Conservation (phyloP, 2,329 filamentous ascomycete genomes). For the Chalaropsis ovoidea region DNA sequence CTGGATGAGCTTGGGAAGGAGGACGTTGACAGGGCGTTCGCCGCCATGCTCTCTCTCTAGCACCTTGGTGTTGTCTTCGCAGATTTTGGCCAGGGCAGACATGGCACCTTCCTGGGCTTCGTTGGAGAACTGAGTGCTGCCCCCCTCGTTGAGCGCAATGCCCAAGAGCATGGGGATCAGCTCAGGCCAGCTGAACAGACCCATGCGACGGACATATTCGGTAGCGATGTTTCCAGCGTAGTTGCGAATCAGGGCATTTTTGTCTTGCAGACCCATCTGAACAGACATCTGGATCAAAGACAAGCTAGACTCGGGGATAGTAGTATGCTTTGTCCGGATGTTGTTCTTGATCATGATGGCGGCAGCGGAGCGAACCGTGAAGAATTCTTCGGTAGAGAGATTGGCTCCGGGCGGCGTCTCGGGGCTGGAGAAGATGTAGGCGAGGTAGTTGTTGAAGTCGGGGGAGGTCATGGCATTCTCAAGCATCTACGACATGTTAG, state of each 20-base stretch:
- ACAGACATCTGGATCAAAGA: conserved; percentile 70
- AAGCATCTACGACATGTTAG: conserved; percentile 63
- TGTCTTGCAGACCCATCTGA: conserved; percentile 69
- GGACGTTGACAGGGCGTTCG: conserved; percentile 73
- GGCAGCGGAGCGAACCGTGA: conserved; percentile 72
- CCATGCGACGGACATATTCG: conserved; percentile 74
- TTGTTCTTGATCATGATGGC: conserved; percentile 96
- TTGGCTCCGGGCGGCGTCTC: conserved; percentile 51
- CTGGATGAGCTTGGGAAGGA: conserved; percentile 82
- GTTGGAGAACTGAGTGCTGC: conserved; percentile 47
- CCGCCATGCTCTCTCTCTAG: conserved; percentile 82
- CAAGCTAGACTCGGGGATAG: conserved; percentile 63
- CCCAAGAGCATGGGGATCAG: conserved; percentile 72
- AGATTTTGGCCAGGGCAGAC: conserved; percentile 86
- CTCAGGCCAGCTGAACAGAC: conserved; percentile 83
- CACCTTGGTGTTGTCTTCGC: conserved; percentile 84
- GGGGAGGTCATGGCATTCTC: conserved; percentile 76
- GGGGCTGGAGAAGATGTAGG: conserved; percentile 72
- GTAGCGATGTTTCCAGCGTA: conserved; percentile 91
- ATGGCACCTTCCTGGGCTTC: conserved; percentile 87
- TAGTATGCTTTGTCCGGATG: conserved; percentile 63
- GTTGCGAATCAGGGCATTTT: conserved; percentile 69
- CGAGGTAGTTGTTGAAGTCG: conserved; percentile 95
- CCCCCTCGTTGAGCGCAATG: conserved; percentile 62
- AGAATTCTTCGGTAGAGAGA: conserved; percentile 52